Percentiles rank a stretch among this genome's conserved stretches.
These are phyloP conservation scores for Morella rubra DNA, from an alignment of 306 rosid genomes.

Conservation along the genomic window DNA sequence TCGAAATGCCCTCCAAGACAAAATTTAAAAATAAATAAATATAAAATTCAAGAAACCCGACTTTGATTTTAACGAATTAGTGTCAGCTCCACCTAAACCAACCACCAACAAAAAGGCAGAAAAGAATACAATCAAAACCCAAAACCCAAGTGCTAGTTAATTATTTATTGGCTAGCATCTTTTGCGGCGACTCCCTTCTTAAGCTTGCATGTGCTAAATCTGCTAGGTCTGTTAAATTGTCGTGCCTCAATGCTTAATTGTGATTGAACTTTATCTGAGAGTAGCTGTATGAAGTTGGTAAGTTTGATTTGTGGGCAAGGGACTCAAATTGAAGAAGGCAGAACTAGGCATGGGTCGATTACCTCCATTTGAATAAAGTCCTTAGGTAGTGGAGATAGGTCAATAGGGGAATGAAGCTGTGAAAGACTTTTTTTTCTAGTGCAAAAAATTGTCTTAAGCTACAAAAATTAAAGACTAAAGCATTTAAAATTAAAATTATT, in stretches of 20 bases:
- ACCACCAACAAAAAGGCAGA: constrained; percentile 20
- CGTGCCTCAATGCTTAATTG: background rate
- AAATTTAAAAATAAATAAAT: too few relatives aligned
- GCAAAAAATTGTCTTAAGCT: too few relatives aligned
- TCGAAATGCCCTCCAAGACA: too few relatives aligned
- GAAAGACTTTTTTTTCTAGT: too few relatives aligned
- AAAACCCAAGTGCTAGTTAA: constrained; percentile 24
- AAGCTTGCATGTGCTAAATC: background rate
- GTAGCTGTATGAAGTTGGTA: background rate
- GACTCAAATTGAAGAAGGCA: background rate
- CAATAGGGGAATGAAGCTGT: too few relatives aligned
- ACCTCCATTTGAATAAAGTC: background rate
- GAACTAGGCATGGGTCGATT: background rate
- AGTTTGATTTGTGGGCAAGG: background rate
- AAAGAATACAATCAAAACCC: constrained; percentile 25
- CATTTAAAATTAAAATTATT: too few relatives aligned
- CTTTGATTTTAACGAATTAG: too few relatives aligned
- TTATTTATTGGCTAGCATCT: background rate
- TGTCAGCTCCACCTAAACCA: constrained; percentile 52
- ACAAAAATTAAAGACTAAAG: too few relatives aligned
- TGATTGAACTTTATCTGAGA: background rate
- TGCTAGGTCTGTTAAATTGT: background rate
- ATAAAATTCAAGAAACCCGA: too few relatives aligned
- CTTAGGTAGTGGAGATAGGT: too few relatives aligned
- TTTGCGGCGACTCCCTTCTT: background rate